Evolutionary conservation across 2,329 filamentous ascomycete genomes (phyloP), one percentile per base, ranked within the genome.

Genomic region (Penicillium concentricum): DNA sequence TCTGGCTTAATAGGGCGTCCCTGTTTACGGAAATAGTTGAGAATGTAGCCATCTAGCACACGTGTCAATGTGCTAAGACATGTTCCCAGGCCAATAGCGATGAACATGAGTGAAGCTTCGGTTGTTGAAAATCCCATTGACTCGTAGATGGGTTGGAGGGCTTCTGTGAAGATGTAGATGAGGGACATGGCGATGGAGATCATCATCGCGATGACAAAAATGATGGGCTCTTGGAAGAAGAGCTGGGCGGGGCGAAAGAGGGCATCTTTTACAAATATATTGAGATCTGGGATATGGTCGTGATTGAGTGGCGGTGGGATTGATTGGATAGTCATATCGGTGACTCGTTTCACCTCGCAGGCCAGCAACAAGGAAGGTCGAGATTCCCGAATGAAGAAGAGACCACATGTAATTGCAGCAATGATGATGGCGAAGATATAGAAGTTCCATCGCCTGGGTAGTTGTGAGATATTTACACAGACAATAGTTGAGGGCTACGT

Each of bases 111-210:
- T 0, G 74, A 77, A 0, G 77, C 64, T 4, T 74, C 62, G 1
- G 70, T 61, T 2, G 58, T 52, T 3, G 66, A 60, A 59, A 79
- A 72, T 4, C 71, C 69, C 49, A 76, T 62, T 4, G 68, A 67
- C 32, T 67, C 54, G 61, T 78, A 82, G 4, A 81, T 73, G 1
- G 72, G 62, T 3, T 71, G 69, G 0, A 81, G 61, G 0, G 76
- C 72, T 67, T 81, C 78, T 0, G 78, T 76, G 60, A 81, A 79
- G 4, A 81, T 73, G 58, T 81, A 82, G 26, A 81, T 75, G n/a
- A 81, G 67, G 0, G 73, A 77, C 60, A 76, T 79, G 7, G 74
- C 73, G 16, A 76, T 66, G 9, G 75, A 75, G 9, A 72, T 76
- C 60, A 81, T 77, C 22, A 78, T 66, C 0, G 78, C 71, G 12